A percentile compares a stretch with the other conserved stretches of the same genome.
These are phyloP conservation scores for Saccharomycopsis amapae DNA, from an alignment of 805 yeast species.

Conservation along the genomic window DNA sequence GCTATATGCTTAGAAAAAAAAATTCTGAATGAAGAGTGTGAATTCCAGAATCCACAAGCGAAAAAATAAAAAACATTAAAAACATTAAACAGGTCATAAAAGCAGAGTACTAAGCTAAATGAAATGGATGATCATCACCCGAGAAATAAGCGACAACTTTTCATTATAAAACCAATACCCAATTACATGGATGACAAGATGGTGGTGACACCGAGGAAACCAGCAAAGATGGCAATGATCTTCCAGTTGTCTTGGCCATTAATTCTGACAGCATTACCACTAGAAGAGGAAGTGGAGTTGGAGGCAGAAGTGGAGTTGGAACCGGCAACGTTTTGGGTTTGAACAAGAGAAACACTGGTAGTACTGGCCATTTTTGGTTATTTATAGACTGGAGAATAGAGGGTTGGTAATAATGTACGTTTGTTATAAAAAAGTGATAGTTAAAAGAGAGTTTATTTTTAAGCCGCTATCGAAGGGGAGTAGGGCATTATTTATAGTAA, in stretches of 20 bases:
- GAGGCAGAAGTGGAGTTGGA: slow-evolving; percentile 10
- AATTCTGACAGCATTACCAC: slow-evolving; percentile 6
- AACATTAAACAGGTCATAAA: no score
- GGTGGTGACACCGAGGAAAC: slow-evolving; percentile 20
- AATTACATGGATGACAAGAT: slow-evolving; percentile 16
- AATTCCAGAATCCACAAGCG: no score
- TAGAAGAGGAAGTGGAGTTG: slow-evolving; percentile 12
- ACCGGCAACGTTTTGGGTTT: slow-evolving; percentile 20
- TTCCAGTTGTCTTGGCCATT: slow-evolving; percentile 16
- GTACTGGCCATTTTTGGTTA: slow-evolving; percentile 21
- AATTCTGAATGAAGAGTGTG: no score
- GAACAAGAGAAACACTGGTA: slow-evolving; percentile 19
- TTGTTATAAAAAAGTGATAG: slow-evolving; percentile 22
- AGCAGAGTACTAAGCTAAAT: no score
- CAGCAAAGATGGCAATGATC: slow-evolving; percentile 17
- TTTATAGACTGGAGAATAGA: neutral
- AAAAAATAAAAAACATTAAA: no score
- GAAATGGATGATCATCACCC: no score
- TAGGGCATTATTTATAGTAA: no score
- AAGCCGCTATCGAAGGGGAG: no score
- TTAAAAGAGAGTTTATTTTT: neutral
- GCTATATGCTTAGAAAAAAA: no score
- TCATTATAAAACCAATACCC: no score
- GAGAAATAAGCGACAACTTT: no score
- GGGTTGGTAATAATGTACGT: neutral